phyloP scores from a whole-genome alignment of 2,329 filamentous ascomycete genomes.

The Cephalotrichum gorgonifer region DNA sequence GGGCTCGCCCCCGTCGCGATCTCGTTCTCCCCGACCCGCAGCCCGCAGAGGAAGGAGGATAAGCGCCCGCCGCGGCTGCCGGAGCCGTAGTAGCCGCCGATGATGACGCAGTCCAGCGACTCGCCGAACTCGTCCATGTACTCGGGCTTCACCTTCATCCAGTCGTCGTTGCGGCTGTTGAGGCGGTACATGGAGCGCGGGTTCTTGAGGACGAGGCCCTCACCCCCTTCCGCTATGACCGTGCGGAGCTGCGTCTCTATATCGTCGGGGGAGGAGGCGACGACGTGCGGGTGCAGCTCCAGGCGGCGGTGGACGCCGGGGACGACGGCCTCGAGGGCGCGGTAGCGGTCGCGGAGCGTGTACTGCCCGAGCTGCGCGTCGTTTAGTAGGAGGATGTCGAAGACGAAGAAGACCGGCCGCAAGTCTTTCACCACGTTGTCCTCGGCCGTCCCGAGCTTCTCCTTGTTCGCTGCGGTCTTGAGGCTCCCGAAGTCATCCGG shows the following conservation, averaged over 20 bases:
- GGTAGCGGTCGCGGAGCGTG: conserved; percentile 68
- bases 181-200: conserved; percentile 77
- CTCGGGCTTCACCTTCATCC: conserved; percentile 98
- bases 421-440: conserved; percentile 30
- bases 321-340: conserved; percentile 63
- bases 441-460: conserved; percentile 54
- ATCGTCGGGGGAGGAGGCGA: conserved; percentile 55
- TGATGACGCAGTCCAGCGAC: conserved; percentile 76
- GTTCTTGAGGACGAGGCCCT: conserved; percentile 90
- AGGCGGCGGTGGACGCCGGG: conserved; percentile 62
- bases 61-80: conserved; percentile 73
- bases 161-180: conserved; percentile 87
- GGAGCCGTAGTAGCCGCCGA: conserved; percentile 88
- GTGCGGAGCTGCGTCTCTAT: conserved; percentile 73
- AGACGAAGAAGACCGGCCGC: conserved; percentile 73
- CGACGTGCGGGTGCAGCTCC: conserved; percentile 67
- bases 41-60: conserved; percentile 82
- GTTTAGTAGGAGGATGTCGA: conserved; percentile 88
- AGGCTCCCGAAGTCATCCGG: conserved; percentile 86
- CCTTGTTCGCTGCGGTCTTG: conserved; percentile 77
- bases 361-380: conserved; percentile 70
- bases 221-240: conserved; percentile 77
- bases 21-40: conserved; percentile 63
- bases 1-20: conserved; percentile 47
- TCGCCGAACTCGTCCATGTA: conserved; percentile 98